A percentile compares a stretch with the other conserved stretches of the same genome.
Conservation (phyloP, 176 grass and related monocot genomes). For the Carex cristatella region DNA sequence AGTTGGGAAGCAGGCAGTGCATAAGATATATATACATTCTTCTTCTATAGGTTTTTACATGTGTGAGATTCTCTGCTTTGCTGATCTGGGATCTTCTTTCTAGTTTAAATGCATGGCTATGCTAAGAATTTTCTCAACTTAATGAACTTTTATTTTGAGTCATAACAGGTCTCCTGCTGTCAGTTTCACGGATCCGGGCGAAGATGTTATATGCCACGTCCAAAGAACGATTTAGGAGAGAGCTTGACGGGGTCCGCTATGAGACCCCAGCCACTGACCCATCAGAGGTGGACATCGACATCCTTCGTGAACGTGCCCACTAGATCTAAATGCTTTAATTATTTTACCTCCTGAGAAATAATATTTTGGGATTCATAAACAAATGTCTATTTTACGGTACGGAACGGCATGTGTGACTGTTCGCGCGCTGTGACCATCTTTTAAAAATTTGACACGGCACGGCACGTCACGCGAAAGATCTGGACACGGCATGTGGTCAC, state of each 20-base stretch:
- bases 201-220: constrained; percentile 97
- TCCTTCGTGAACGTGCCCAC: constrained; percentile 72
- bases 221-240: constrained; percentile 81
- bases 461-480: too few species aligned
- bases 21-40: neutral
- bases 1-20: neutral
- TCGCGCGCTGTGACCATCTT: too few species aligned
- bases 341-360: neutral
- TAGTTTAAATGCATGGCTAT: neutral
- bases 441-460: too few species aligned
- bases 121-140: neutral
- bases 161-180: constrained; percentile 59
- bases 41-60: neutral
- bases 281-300: constrained; percentile 63
- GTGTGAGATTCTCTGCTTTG: neutral
- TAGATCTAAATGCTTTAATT: constrained; percentile 23
- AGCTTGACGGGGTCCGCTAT: constrained; percentile 92
- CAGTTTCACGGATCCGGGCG: constrained; percentile 71
- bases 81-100: neutral
- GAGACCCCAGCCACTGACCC: constrained; percentile 94
- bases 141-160: neutral
- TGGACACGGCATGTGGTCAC: too few species aligned
- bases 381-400: neutral
- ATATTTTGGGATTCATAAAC: neutral
- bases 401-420: too few species aligned